These are phyloP conservation scores for Aspergillus conjunctus DNA, from an alignment of 495 filamentous ascomycete genomes.

Conservation along the genomic window DNA sequence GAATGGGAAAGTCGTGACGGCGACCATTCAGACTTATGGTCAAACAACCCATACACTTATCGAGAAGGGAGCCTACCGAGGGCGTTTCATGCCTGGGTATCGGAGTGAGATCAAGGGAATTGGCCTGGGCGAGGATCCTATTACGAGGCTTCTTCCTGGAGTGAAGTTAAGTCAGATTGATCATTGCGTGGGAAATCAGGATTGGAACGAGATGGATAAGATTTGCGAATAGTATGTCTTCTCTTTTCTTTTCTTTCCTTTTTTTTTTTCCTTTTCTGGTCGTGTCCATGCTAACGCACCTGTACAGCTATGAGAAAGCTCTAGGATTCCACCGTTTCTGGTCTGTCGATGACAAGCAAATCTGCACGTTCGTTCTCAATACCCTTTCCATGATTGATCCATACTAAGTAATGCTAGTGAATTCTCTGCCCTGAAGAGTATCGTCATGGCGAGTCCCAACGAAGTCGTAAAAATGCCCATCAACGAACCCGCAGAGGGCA, in stretches of 20 bases:
- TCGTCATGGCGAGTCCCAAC: conserved; percentile 86
- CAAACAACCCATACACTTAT: conserved; percentile 90
- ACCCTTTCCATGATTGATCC: too few relatives aligned
- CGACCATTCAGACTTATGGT: conserved; percentile 83
- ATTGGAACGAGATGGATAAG: conserved; percentile 83
- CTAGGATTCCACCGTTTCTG: conserved; percentile 96
- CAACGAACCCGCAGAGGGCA: conserved; percentile 89
- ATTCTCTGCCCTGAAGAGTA: conserved; percentile 78
- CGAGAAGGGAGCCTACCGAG: conserved; percentile 64
- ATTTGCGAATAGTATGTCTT: conserved; percentile 69
- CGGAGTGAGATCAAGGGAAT: conserved; percentile 40
- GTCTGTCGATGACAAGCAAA: conserved; percentile 84
- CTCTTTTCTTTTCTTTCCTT: conserved; percentile 1
- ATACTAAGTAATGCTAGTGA: conserved; percentile 47
- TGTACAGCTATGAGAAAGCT: conserved; percentile 70
- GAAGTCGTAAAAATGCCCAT: conserved; percentile 93
- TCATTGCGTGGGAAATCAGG: conserved; percentile 93
- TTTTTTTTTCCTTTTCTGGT: too few relatives aligned
- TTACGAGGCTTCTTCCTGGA: conserved; percentile 54
- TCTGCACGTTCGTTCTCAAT: conserved; percentile 62
- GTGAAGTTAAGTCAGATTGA: conserved; percentile 75
- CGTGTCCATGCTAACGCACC: conserved; percentile 25
- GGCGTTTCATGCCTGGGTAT: conserved; percentile 82
- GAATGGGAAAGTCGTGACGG: conserved; percentile 61
- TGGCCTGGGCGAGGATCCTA: conserved; percentile 40